Evolutionary conservation across 2,329 filamentous ascomycete genomes (phyloP).

Genomic region (Colletotrichum graminicola): DNA sequence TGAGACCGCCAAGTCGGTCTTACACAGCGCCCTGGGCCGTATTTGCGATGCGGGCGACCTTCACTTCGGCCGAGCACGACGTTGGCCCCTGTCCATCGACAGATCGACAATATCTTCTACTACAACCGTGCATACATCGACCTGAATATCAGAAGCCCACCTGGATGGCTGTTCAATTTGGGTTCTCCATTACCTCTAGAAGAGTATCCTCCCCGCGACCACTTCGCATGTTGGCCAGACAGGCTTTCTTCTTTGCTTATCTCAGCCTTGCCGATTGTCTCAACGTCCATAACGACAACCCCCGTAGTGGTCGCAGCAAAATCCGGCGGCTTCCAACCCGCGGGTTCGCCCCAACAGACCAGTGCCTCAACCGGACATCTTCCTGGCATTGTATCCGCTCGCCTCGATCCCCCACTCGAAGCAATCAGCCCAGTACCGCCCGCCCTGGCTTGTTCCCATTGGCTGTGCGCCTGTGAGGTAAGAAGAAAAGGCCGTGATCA

Average conservation of each 20-base stretch:
- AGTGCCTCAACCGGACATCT: background rate
- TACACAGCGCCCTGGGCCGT: slow-evolving; percentile 1
- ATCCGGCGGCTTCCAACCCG: too few species aligned
- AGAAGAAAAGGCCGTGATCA: background rate
- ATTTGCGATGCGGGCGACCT: slow-evolving; percentile 8
- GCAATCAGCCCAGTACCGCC: slow-evolving; percentile 27
- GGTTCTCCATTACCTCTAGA: background rate
- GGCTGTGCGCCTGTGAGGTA: slow-evolving; percentile 19
- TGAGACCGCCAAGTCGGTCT: slow-evolving; percentile 31
- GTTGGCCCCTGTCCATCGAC: background rate
- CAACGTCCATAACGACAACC: too few species aligned
- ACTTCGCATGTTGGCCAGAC: background rate
- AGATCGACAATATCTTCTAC: background rate
- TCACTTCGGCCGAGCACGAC: slow-evolving; percentile 23
- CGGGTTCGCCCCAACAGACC: background rate
- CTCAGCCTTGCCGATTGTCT: background rate
- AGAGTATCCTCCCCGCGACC: background rate
- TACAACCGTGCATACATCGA: background rate
- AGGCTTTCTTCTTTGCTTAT: background rate
- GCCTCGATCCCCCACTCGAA: slow-evolving; percentile 39
- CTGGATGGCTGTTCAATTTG: background rate
- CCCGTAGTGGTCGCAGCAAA: too few species aligned
- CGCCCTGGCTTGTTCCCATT: background rate
- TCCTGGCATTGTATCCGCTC: slow-evolving; percentile 27
- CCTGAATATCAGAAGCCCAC: background rate